Evolutionary conservation across 2,329 filamentous ascomycete species (phyloP).

Genomic region (Alternaria consortialis): DNA sequence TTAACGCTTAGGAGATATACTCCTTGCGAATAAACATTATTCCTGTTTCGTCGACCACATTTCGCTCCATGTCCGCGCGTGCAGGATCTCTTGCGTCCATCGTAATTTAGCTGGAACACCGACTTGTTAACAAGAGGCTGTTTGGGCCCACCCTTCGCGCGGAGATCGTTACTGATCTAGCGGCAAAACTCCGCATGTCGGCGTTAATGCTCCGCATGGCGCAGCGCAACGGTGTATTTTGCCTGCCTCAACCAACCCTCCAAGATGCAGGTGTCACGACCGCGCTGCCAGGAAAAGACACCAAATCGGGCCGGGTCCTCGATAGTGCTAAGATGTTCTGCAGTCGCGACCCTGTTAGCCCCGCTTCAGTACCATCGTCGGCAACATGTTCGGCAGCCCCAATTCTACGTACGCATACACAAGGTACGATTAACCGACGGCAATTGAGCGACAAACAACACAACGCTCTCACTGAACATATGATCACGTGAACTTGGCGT

Average conservation of each 20-base stretch:
- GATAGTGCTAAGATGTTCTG: background rate
- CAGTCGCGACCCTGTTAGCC: background rate
- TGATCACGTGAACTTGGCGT: background rate
- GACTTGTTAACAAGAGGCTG: background rate
- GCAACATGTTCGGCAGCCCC: conserved; percentile 5
- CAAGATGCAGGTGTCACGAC: background rate
- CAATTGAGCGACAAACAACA: background rate
- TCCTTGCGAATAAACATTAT: background rate
- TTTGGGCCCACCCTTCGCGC: background rate
- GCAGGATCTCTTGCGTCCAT: background rate
- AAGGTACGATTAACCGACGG: background rate
- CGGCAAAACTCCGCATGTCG: conserved; percentile 9
- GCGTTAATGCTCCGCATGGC: conserved; percentile 11
- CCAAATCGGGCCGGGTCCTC: background rate
- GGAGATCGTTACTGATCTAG: conserved; percentile 1
- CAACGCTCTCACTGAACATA: background rate
- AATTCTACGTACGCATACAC: background rate
- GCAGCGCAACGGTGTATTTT: background rate
- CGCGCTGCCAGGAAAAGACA: background rate
- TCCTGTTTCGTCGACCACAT: conserved; percentile 1
- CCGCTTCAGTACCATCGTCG: conserved; percentile 1
- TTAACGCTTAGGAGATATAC: background rate
- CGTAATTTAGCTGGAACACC: conserved; percentile 1
- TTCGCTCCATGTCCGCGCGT: background rate
- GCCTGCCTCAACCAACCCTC: background rate